Base-by-base conservation (phyloP, 352 stramenopile species). In the Pythium oligandrum region DNA sequence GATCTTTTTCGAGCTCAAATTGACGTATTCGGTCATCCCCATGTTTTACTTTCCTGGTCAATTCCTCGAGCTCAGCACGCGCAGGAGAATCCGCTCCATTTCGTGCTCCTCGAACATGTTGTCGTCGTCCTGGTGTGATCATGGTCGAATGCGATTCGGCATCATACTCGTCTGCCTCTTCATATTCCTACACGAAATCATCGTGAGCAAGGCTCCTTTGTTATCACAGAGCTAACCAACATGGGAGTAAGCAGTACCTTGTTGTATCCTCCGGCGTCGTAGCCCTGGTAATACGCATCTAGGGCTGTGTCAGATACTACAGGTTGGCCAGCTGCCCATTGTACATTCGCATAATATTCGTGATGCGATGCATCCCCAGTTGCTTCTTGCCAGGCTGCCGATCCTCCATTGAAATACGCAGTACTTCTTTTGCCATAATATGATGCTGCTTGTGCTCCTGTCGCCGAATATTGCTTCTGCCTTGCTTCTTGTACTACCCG, bases 401-500 rank as follows among this genome's bases (percentile, higher is more conserved):
- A 26, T 26, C 17, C 17, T 26, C 17, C 17, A 26, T 26, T 26
- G 17, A 0, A 26, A 26, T 26, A 26, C 17, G 17, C 17, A 26
- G 17, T 26, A 26, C 17, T 26, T 26, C 17, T 0, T 26, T 26
- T 26, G 17, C 17, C 17, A 26, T 26, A 26, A 26, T 26, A 26
- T 26, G 17, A 26, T 26, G 17, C 17, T 26, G 17, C 17, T 26
- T 26, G 17, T 26, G 17, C 17, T 26, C 17, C 17, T 53, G 12
- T 59, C 59, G 10, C 63, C 48, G 5, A 26, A 26, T 26, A 26
- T 26, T 26, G 17, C 17, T 26, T 26, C 17, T 26, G 17, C 17
- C 17, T 26, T 26, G 17, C 17, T 26, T 88, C 61, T 7, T 59
- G 51, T 17, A 75, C 82, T 26, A 87, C 54, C 39, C 71, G 66